Base-by-base conservation (phyloP, 2,329 filamentous ascomycete genomes). In the Beauveria scarabaeidicola region DNA sequence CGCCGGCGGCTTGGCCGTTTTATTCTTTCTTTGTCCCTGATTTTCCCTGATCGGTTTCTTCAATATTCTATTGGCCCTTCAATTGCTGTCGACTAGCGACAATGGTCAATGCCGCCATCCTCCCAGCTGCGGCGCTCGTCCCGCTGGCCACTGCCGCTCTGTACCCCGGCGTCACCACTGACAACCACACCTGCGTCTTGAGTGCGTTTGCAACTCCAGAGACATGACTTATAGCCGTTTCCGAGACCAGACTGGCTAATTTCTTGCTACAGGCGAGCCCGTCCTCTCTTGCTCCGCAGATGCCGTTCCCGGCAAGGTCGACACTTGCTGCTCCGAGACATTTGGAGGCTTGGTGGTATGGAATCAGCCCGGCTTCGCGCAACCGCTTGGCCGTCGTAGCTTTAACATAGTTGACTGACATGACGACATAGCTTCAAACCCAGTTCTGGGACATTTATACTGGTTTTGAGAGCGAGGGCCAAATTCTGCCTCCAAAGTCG, bases 381-480 rank as follows among this genome's bases (percentile, higher is more conserved):
- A 51, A 36, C 23, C 6, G 47, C 58, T 36, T 32, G 21, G 25
- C 25, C 36, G 17, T 6, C 3, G 23, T 44, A 11, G 1, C 11
- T 29, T 11, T 13, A 8, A 11, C 36, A 29, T 38, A 15, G 46
- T 21, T 48, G 46, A 27, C 54, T 52, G 21, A 59, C 52, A 27
- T 17, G 9, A 10, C 19, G 2, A 44, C 40, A 13, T 25, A 76
- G 65, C 74, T 88, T 3, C 74, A 74, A 59, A 88, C 85, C 0
- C 84, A 87, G 63, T 85, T 83, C 69, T 88, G 85, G 85, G 74
- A 78, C 64, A 83, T 81, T 0, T 84, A 84, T 67, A 87, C 85
- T 0, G 84, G 84, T 3, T 74, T 78, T 36, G 84, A 87, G 67
- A 67, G 70, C 13, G 58, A 79, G 59, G 82, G 82, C 10, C 84